Conservation (phyloP, 2,329 filamentous ascomycete species). For the Colletotrichum sp. region DNA sequence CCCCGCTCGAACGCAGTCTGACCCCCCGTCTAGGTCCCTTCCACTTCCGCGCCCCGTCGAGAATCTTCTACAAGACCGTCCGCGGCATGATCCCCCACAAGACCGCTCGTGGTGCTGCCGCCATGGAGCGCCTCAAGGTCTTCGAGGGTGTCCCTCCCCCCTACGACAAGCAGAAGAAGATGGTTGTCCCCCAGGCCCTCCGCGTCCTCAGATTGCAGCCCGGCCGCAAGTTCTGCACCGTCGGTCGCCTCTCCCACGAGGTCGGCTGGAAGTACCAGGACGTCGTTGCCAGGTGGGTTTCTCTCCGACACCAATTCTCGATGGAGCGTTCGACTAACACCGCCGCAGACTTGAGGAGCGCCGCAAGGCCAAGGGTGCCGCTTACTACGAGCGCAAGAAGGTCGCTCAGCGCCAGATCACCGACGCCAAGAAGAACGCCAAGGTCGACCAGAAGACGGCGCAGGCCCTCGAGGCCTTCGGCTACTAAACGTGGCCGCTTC, state of each 20-base stretch:
- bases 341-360: slow-evolving; percentile 89
- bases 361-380: slow-evolving; percentile 98
- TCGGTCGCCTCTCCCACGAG: slow-evolving; percentile 96
- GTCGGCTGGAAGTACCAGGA: slow-evolving; percentile 99
- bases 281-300: slow-evolving; percentile 91
- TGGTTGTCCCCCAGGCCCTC: slow-evolving; percentile 98
- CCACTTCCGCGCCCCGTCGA: slow-evolving; percentile 99
- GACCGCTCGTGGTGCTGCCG: slow-evolving; percentile 95
- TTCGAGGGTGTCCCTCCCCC: slow-evolving; percentile 99
- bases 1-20: slow-evolving; percentile 29
- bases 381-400: slow-evolving; percentile 99
- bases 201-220: slow-evolving; percentile 96
- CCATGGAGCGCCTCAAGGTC: slow-evolving; percentile 98
- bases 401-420: slow-evolving; percentile 86
- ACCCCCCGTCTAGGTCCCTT: slow-evolving; percentile 76
- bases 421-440: slow-evolving; percentile 91
- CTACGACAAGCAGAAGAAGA: slow-evolving; percentile 99
- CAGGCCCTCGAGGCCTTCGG: slow-evolving; percentile 88
- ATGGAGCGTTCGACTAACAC: not conserved
- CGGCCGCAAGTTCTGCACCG: slow-evolving; percentile 99
- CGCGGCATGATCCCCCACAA: slow-evolving; percentile 99
- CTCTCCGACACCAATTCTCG: not conserved
- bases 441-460: slow-evolving; percentile 84
- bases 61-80: slow-evolving; percentile 99
- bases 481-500: slow-evolving; percentile 68